Base-by-base conservation (phyloP, 1,284 basidiomycete genomes). In the Wallemia mellicola region DNA sequence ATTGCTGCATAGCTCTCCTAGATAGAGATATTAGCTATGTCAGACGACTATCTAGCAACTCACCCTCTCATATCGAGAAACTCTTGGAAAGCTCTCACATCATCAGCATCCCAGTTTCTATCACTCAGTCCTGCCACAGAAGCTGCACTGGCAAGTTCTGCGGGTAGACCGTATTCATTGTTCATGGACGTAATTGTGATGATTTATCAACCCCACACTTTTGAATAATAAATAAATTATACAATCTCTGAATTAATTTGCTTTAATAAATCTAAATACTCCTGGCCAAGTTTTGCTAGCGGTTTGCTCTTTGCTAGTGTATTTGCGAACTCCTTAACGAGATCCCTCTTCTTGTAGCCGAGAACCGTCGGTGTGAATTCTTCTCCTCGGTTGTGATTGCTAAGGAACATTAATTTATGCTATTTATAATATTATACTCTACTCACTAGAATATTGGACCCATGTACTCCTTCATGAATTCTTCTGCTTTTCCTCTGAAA, bases 401-500 rank as follows among this genome's bases (percentile, higher is more conserved):
- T 62, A 57, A 27, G 59, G 61, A 61, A 15, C 19, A 32, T 59
- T 28, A 25, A 60, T 22, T 48, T 22, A 48, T 22, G 3, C 9
- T 5, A 22, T 15, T n/a, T 22, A n/a, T n/a, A n/a, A n/a, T n/a
- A n/a, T n/a, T n/a, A n/a, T n/a, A n/a, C 19, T 48, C 38, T 30
- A 57, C 55, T 57, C 27, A 57, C 55, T 25, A 9, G 55, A 57
- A 57, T 56, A 87, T 71, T 0, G 87, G 87, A 7, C 88, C 89
- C 65, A 85, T 80, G 33, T 94, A 73, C 62, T 91, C 88, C 67
- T 76, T 80, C 58, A 89, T 76, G 59, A 95, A 70, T 68, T 92
- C 89, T 68, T 89, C 86, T 9, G 80, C 87, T 66, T 87, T 86
- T 27, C 73, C 81, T 62, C 78, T 73, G 68, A 87, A 86, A 0